A percentile compares a stretch with the other conserved stretches of the same genome.
Evolutionary conservation across 805 yeast species (phyloP).

Genomic region (Wickerhamomyces bisporus): DNA sequence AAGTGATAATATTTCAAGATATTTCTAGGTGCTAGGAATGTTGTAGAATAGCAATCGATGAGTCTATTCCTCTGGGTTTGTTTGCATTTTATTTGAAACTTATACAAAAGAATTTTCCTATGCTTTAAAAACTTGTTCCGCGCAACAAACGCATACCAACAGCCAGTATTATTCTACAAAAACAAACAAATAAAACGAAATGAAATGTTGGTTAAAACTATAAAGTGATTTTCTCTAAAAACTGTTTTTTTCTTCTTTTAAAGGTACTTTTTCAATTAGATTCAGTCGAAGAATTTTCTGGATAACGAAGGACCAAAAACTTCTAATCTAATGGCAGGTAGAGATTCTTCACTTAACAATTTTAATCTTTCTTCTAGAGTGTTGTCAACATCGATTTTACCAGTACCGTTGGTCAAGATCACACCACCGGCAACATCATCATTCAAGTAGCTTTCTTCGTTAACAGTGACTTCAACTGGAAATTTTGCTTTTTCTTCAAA

Average conservation of each 20-base stretch:
- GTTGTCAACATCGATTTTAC: conserved; percentile 86
- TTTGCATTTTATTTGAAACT: too few relatives aligned
- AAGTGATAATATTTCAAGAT: too few relatives aligned
- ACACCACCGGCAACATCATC: conserved; percentile 82
- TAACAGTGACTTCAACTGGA: conserved; percentile 49
- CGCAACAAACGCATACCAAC: too few relatives aligned
- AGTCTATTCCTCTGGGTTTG: too few relatives aligned
- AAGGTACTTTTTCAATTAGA: too few relatives aligned
- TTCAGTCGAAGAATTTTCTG: conserved; percentile 88
- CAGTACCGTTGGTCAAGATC: conserved; percentile 59
- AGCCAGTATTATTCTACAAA: too few relatives aligned
- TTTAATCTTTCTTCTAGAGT: conserved; percentile 92
- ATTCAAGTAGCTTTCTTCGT: conserved; percentile 52
- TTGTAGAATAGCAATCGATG: too few relatives aligned
- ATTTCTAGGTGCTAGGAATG: too few relatives aligned
- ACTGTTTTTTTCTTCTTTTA: too few relatives aligned
- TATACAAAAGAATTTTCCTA: too few relatives aligned
- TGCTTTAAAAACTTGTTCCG: background rate
- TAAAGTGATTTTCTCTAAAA: too few relatives aligned
- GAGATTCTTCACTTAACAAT: conserved; percentile 73
- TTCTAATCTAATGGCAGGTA: conserved; percentile 90
- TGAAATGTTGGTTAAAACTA: background rate
- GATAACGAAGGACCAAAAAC: conserved; percentile 79
- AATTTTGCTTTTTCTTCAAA: conserved; percentile 60
- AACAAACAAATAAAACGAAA: background rate